Evolutionary conservation across 2,329 filamentous ascomycete species (phyloP).

Genomic region (Colletotrichum sp.): DNA sequence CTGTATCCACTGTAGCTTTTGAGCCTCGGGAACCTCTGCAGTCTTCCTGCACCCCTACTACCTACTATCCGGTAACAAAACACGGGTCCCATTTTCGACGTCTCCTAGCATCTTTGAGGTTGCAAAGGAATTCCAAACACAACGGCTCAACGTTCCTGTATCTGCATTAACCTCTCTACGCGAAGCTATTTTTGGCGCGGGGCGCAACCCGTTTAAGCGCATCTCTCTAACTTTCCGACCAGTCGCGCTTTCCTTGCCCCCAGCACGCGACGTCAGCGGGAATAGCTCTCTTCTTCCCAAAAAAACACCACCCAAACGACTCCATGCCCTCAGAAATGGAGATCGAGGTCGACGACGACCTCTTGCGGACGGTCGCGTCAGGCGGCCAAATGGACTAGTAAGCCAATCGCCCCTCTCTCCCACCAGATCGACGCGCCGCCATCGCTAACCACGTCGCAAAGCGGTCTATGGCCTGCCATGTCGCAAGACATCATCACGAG

Average conservation of each 20-base stretch:
- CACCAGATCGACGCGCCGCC: neutral
- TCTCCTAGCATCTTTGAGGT: neutral
- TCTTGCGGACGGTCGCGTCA: constrained; percentile 52
- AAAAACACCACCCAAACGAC: neutral
- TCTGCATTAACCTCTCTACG: neutral
- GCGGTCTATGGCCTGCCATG: constrained; percentile 72
- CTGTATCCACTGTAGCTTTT: neutral
- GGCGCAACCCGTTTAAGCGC: neutral
- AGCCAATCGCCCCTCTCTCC: constrained; percentile 29
- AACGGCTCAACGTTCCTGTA: neutral
- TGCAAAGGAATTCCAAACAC: neutral
- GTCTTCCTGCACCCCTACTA: neutral
- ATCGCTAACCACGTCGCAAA: constrained; percentile 43
- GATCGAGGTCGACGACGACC: constrained; percentile 57
- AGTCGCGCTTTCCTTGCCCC: constrained; percentile 1
- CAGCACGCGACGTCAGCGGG: constrained; percentile 18
- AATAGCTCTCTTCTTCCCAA: neutral
- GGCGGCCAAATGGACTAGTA: constrained; percentile 63
- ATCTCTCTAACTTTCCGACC: neutral
- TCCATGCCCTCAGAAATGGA: constrained; percentile 50
- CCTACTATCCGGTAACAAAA: neutral
- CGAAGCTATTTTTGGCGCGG: neutral
- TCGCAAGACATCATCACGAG: constrained; percentile 69
- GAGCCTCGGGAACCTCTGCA: neutral
- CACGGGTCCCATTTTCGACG: neutral